Evolutionary conservation across 1,139 yeast species (phyloP).

Genomic region (Blastobotrys ciferrii): DNA sequence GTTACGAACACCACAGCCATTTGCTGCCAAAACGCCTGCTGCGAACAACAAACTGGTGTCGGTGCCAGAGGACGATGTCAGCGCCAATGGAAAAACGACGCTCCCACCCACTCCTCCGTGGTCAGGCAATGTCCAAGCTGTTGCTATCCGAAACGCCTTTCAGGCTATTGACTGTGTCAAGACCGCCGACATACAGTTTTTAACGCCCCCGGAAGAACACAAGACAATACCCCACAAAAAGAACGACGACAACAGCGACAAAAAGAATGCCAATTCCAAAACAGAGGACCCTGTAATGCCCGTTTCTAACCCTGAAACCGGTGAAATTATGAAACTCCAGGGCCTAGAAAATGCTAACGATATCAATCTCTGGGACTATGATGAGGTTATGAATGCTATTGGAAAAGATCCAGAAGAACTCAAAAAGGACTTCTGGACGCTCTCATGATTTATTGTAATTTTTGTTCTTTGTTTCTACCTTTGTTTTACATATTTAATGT

Average conservation of each 20-base stretch:
- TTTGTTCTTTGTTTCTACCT: too few species aligned
- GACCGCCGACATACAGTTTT: slow-evolving; percentile 28
- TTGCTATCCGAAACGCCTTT: slow-evolving; percentile 30
- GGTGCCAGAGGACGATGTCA: slow-evolving; percentile 23
- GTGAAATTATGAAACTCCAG: slow-evolving; percentile 19
- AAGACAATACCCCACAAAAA: slow-evolving; percentile 8
- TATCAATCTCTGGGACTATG: slow-evolving; percentile 30
- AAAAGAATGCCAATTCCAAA: background rate
- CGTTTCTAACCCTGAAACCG: slow-evolving; percentile 17
- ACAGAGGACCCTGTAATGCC: slow-evolving; percentile 16
- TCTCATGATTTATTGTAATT: slow-evolving; percentile 8
- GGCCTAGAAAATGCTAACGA: slow-evolving; percentile 23
- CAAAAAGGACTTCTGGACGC: slow-evolving; percentile 30
- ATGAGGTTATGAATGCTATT: slow-evolving; percentile 24
- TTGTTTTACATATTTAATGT: background rate
- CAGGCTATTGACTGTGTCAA: slow-evolving; percentile 30
- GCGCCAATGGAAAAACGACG: slow-evolving; percentile 10
- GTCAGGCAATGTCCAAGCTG: slow-evolving; percentile 32
- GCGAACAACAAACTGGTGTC: slow-evolving; percentile 15
- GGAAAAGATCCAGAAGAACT: slow-evolving; percentile 28
- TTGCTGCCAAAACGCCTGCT: slow-evolving; percentile 27
- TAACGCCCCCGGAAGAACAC: slow-evolving; percentile 30
- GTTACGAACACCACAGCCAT: slow-evolving; percentile 31
- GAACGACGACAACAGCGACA: slow-evolving; percentile 5
- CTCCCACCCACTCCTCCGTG: slow-evolving; percentile 25